Percentiles rank a stretch among this genome's conserved stretches.
phyloP scores from a whole-genome alignment of 225 moss, liverwort and hornwort genomes.

The Sphagnum tenellum region DNA sequence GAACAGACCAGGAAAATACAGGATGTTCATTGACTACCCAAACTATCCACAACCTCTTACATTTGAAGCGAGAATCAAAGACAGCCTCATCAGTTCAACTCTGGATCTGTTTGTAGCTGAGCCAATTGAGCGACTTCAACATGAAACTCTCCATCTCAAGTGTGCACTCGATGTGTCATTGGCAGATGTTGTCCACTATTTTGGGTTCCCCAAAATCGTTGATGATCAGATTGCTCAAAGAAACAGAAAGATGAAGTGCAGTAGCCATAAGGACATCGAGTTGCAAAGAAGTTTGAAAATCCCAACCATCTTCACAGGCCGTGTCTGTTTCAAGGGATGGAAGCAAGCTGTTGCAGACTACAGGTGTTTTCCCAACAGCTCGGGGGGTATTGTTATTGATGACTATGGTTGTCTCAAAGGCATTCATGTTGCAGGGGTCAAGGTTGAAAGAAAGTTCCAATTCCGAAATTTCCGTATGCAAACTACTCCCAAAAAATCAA shows the following conservation, averaged over 20 bases:
- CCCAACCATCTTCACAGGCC: conserved; percentile 9
- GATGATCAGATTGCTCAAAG: conserved; percentile 9
- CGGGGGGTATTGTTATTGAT: conserved; percentile 14
- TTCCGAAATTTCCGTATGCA: conserved; percentile 10
- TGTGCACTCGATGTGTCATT: conserved; percentile 12
- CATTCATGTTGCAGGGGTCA: conserved; percentile 12
- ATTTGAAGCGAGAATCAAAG: conserved; percentile 12
- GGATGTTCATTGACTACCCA: conserved; percentile 13
- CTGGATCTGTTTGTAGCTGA: conserved; percentile 14
- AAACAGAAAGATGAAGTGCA: conserved; percentile 8
- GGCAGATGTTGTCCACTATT: conserved; percentile 11
- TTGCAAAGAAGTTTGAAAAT: conserved; percentile 10
- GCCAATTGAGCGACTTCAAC: conserved; percentile 10
- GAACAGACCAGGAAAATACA: conserved; percentile 1
- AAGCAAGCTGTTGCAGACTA: conserved; percentile 16
- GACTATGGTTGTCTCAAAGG: conserved; percentile 9
- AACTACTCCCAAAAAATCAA: neutral
- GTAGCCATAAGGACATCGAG: conserved; percentile 1
- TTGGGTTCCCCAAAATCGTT: conserved; percentile 15
- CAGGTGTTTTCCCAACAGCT: conserved; percentile 15
- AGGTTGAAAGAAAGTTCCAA: neutral
- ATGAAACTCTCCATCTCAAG: conserved; percentile 2
- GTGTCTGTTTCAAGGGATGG: conserved; percentile 14
- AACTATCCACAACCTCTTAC: conserved; percentile 7
- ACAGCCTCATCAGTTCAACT: conserved; percentile 4